Conservation (phyloP, 192 early-diverging fungal species). For the Geranomyces variabilis region DNA sequence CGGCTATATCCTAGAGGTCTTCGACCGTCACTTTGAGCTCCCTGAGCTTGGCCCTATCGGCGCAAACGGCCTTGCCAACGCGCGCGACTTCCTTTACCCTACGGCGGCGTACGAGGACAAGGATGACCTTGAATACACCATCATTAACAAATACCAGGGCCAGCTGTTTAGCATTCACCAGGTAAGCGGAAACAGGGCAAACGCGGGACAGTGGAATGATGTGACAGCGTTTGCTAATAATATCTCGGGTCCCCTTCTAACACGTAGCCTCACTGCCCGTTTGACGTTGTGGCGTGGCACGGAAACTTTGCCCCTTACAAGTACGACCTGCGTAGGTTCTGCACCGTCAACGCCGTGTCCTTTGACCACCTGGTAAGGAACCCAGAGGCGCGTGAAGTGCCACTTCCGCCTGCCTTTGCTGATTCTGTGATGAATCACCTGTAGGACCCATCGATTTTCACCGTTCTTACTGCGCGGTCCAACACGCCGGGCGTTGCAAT, state of each 20-base stretch:
- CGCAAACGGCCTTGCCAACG: slow-evolving; percentile 93
- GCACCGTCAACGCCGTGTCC: slow-evolving; percentile 83
- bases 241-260: too few species aligned
- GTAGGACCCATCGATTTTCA: slow-evolving; percentile 96
- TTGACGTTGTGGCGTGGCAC: slow-evolving; percentile 96
- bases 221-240: neutral
- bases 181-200: slow-evolving; percentile 5
- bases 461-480: slow-evolving; percentile 90
- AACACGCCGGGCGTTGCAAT: slow-evolving; percentile 81
- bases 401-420: neutral
- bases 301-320: slow-evolving; percentile 97
- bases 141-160: slow-evolving; percentile 85
- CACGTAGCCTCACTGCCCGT: slow-evolving; percentile 79
- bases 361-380: slow-evolving; percentile 80
- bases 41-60: slow-evolving; percentile 96
- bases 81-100: slow-evolving; percentile 92
- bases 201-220: neutral
- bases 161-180: slow-evolving; percentile 60
- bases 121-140: slow-evolving; percentile 59
- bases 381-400: neutral
- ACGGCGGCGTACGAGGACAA: slow-evolving; percentile 75
- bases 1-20: slow-evolving; percentile 91
- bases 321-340: slow-evolving; percentile 85
- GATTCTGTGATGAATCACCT: neutral
- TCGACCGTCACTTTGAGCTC: slow-evolving; percentile 87